Percentiles rank a stretch among this genome's conserved stretches.
phyloP scores from a whole-genome alignment of 176 grass and related monocot genomes.

The Oryza glaberrima region DNA sequence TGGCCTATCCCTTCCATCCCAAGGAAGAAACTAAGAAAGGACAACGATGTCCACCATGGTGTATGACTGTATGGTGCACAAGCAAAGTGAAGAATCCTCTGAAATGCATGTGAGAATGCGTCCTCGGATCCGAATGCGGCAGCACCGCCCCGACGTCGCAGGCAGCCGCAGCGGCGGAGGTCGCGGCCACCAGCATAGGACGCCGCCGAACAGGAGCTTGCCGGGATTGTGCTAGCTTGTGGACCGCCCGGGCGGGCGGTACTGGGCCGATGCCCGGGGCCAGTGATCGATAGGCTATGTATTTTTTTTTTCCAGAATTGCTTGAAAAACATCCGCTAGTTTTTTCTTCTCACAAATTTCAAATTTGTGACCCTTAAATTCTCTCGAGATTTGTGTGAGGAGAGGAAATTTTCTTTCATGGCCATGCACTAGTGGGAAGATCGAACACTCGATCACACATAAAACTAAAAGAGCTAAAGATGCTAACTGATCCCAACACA shows the following conservation, averaged over 20 bases:
- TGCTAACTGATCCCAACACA: no score
- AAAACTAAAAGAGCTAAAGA: no score
- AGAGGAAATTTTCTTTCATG: no score
- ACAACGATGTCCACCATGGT: constrained; percentile 48
- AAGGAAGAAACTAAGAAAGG: constrained; percentile 35
- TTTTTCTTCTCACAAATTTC: no score
- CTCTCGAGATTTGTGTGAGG: no score
- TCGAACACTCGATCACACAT: no score
- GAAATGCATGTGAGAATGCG: not conserved
- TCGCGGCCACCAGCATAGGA: constrained; percentile 5
- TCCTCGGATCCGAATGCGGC: not conserved
- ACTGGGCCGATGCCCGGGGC: not conserved
- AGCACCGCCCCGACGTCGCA: constrained; percentile 13
- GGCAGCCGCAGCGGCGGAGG: no score
- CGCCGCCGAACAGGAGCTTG: constrained; percentile 27
- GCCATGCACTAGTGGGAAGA: no score
- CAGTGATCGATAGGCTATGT: not conserved
- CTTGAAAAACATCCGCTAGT: no score
- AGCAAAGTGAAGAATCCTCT: constrained; percentile 39
- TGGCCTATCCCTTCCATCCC: not conserved
- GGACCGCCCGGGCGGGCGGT: not conserved
- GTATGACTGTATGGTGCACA: constrained; percentile 17
- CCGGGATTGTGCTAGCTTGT: constrained; percentile 40
- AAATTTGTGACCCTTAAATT: no score
- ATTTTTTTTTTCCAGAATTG: no score